A percentile compares a stretch with the other conserved stretches of the same genome.
Conservation (phyloP, 23 red algal species). For the Gracilaria vermiculophylla region DNA sequence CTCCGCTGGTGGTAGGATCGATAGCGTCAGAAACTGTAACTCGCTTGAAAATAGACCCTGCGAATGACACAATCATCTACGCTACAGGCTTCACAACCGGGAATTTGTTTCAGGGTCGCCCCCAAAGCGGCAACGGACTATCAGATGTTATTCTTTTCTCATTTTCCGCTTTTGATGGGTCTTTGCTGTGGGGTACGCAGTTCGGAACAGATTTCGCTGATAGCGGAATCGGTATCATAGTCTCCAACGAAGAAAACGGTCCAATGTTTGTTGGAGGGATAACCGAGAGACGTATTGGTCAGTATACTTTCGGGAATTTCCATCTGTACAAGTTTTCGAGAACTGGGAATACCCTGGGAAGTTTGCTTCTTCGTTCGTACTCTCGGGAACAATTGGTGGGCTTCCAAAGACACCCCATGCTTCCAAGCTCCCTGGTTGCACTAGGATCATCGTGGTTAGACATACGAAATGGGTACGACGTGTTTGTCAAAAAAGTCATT, state of each 20-base stretch:
- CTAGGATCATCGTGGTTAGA: conserved; percentile 58
- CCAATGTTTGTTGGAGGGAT: conserved; percentile 39
- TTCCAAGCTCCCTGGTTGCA: conserved; percentile 15
- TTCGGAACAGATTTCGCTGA: conserved; percentile 48
- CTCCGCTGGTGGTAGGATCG: conserved; percentile 32
- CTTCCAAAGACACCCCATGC: conserved; percentile 37
- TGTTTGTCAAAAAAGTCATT: conserved; percentile 58
- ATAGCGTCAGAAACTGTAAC: conserved; percentile 42
- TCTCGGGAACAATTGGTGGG: conserved; percentile 44
- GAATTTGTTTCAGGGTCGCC: conserved; percentile 13
- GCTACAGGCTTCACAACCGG: conserved; percentile 47
- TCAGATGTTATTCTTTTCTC: conserved; percentile 62
- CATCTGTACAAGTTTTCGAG: conserved; percentile 59
- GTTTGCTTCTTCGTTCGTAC: conserved; percentile 50
- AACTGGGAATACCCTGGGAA: neutral
- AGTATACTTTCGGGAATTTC: conserved; percentile 63
- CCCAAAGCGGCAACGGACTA: neutral
- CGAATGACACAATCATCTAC: conserved; percentile 36
- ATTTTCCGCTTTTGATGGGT: conserved; percentile 34
- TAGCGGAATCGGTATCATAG: conserved; percentile 14
- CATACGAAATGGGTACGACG: conserved; percentile 56
- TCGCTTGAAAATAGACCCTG: conserved; percentile 20
- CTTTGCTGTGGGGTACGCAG: conserved; percentile 18
- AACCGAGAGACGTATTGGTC: conserved; percentile 41
- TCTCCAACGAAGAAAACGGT: conserved; percentile 9